phyloP scores from a whole-genome alignment of 169 alveolate species.

The Cryptosporidium felis region DNA sequence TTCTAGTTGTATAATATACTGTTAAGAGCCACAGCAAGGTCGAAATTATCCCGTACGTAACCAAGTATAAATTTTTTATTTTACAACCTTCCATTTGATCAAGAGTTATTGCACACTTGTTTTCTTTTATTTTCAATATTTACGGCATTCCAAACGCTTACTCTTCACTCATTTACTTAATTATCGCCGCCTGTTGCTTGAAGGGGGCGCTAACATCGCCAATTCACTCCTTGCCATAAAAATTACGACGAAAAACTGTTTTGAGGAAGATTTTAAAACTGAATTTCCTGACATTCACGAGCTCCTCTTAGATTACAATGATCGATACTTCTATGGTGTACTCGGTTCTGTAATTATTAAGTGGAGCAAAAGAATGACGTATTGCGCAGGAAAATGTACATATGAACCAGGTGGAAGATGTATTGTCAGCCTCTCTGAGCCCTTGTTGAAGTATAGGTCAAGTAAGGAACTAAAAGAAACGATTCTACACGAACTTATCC shows the following conservation, averaged over 20 bases:
- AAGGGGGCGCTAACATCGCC: neutral
- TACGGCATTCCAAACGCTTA: neutral
- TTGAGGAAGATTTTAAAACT: neutral
- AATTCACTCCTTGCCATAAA: neutral
- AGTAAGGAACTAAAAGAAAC: constrained; percentile 91
- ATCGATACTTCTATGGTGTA: constrained; percentile 80
- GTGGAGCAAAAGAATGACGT: constrained; percentile 91
- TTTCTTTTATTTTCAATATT: neutral
- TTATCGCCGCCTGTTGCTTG: neutral
- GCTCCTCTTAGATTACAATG: constrained; percentile 81
- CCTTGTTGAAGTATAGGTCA: constrained; percentile 89
- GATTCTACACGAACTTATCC: constrained; percentile 95
- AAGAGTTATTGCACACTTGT: constrained; percentile 1
- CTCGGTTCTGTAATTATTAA: constrained; percentile 83
- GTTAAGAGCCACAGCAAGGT: constrained; percentile 30
- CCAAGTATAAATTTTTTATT: constrained; percentile 10
- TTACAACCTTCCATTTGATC: constrained; percentile 17
- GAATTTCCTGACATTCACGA: constrained; percentile 82
- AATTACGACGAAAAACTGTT: neutral
- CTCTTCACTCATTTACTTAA: neutral
- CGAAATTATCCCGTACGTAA: constrained; percentile 21
- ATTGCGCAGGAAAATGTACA: constrained; percentile 92
- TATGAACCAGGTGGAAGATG: constrained; percentile 85
- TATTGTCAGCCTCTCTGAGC: constrained; percentile 90
- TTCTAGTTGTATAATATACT: neutral